Evolutionary conservation across 2,329 filamentous ascomycete species (phyloP).

Genomic region (Paecilomyces niveus): DNA sequence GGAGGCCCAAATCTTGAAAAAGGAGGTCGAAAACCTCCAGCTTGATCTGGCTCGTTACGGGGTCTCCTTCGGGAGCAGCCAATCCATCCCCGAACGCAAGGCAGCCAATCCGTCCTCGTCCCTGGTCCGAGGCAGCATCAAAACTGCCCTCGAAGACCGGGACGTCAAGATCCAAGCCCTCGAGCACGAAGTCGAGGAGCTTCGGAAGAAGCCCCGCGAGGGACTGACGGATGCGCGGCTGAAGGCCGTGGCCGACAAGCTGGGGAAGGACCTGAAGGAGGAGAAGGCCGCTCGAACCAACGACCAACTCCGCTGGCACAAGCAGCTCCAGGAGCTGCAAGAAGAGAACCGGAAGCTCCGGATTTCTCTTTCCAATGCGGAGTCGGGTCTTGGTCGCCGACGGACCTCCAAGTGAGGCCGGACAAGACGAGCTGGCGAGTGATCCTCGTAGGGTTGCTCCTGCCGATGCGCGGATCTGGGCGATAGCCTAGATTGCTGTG

Average conservation of each 20-base stretch:
- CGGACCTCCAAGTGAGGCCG: background rate
- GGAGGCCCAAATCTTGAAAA: background rate
- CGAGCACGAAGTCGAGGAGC: slow-evolving; percentile 4
- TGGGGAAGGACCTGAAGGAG: slow-evolving; percentile 6
- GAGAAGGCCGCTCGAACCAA: slow-evolving; percentile 9
- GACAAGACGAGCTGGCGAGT: background rate
- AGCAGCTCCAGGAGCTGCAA: slow-evolving; percentile 8
- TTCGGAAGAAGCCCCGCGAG: background rate
- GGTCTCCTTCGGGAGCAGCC: background rate
- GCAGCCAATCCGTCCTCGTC: slow-evolving; percentile 7
- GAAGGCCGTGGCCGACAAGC: background rate
- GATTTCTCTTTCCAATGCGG: slow-evolving; percentile 11
- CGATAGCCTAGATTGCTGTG: too few species aligned
- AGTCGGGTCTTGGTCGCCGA: background rate
- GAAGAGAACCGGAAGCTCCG: slow-evolving; percentile 11
- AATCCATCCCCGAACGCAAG: slow-evolving; percentile 10
- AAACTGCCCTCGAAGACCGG: background rate
- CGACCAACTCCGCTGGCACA: slow-evolving; percentile 10
- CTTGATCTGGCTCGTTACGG: slow-evolving; percentile 5
- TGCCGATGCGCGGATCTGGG: too few species aligned
- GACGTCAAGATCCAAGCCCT: slow-evolving; percentile 1
- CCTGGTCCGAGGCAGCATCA: background rate
- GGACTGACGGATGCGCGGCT: background rate
- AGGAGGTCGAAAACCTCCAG: slow-evolving; percentile 5
- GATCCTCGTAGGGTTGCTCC: too few species aligned